phyloP scores from a whole-genome alignment of 345 rosid genomes.

The Bruguiera gymnorhiza region DNA sequence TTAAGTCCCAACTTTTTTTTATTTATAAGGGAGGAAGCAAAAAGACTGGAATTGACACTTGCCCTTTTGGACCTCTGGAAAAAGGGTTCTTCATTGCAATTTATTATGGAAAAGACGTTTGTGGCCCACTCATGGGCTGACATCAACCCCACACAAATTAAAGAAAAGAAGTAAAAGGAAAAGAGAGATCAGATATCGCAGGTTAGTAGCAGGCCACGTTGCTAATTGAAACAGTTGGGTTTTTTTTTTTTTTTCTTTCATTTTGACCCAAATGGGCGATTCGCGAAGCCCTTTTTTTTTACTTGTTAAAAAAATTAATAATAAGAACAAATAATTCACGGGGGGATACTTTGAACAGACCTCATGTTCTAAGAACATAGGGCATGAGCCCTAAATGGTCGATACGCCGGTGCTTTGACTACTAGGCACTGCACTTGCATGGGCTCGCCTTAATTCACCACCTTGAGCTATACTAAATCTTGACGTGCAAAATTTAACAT shows the following conservation, averaged over 20 bases:
- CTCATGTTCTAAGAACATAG: slow-evolving; percentile 10
- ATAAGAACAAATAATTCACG: neutral
- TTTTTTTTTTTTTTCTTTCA: neutral
- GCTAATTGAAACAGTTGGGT: slow-evolving; percentile 17
- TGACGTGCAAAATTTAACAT: slow-evolving; percentile 1
- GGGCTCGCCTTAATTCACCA: neutral
- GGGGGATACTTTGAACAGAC: slow-evolving; percentile 1
- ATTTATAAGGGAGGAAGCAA: too few relatives aligned
- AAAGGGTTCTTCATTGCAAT: too few relatives aligned
- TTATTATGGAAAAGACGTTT: too few relatives aligned
- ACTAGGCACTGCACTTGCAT: slow-evolving; percentile 37
- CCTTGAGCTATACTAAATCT: neutral
- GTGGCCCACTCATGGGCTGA: too few relatives aligned
- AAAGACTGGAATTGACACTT: too few relatives aligned
- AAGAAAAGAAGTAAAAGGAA: neutral
- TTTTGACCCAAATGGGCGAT: too few relatives aligned
- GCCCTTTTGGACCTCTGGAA: too few relatives aligned
- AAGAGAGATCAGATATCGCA: neutral
- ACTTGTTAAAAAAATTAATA: too few relatives aligned
- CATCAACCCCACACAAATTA: neutral
- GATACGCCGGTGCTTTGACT: slow-evolving; percentile 12
- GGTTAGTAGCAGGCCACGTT: slow-evolving; percentile 22
- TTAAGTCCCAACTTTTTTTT: too few relatives aligned
- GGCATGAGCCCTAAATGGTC: slow-evolving; percentile 15
- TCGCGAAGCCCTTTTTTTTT: too few relatives aligned